A percentile compares a stretch with the other conserved stretches of the same genome.
Evolutionary conservation across 2,329 filamentous ascomycete species (phyloP).

Genomic region (Alternaria sp.): DNA sequence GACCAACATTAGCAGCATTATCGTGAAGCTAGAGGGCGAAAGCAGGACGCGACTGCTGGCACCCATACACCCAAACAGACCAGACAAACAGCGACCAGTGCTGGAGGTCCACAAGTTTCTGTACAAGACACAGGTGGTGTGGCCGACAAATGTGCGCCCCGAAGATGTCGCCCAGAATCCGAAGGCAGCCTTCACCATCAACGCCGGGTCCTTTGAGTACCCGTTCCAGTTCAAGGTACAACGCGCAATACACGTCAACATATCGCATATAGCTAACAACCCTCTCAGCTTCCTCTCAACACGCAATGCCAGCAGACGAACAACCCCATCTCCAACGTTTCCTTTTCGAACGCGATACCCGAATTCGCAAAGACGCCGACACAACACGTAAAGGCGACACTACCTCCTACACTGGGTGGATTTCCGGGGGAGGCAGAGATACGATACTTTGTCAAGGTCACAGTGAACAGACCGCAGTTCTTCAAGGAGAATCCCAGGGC

Average conservation of each 20-base stretch:
- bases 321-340: conserved; percentile 51
- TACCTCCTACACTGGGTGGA: conserved; percentile 88
- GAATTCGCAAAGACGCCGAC: conserved; percentile 55
- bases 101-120: conserved; percentile 68
- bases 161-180: conserved; percentile 48
- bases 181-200: conserved; percentile 64
- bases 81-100: conserved; percentile 54
- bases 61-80: conserved; percentile 51
- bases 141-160: conserved; percentile 61
- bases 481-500: conserved; percentile 87
- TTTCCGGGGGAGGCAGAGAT: conserved; percentile 89
- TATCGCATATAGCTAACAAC: background rate
- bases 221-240: conserved; percentile 79
- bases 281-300: conserved; percentile 66
- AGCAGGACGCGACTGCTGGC: conserved; percentile 69
- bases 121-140: conserved; percentile 76
- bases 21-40: conserved; percentile 86
- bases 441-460: conserved; percentile 94
- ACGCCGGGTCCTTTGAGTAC: conserved; percentile 75
- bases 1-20: conserved; percentile 61
- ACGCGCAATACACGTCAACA: background rate
- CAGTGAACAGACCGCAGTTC: conserved; percentile 83
- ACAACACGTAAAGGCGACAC: conserved; percentile 79
- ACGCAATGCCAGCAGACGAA: conserved; percentile 64
- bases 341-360: conserved; percentile 51